Evolutionary conservation across 495 filamentous ascomycete species (phyloP).

Genomic region (Penicillium lividum): DNA sequence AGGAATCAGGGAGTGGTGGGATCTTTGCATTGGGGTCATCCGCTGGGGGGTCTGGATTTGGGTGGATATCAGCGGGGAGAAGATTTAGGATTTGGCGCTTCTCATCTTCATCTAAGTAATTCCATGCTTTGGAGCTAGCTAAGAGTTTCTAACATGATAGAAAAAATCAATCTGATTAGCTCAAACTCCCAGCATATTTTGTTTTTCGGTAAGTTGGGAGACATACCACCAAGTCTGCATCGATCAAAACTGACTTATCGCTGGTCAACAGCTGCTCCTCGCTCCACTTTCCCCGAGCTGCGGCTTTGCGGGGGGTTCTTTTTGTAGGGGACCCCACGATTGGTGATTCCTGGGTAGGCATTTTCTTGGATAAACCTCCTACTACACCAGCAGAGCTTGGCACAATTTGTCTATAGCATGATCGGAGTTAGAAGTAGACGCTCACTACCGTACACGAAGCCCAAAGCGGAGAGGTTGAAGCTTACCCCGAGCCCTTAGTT

Average conservation of each 20-base stretch:
- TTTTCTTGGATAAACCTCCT: constrained; percentile 17
- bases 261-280: constrained; percentile 58
- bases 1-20: constrained; percentile 42
- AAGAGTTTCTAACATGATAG: constrained; percentile 51
- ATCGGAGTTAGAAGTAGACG: constrained; percentile 10
- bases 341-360: constrained; percentile 24
- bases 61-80: constrained; percentile 54
- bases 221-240: constrained; percentile 59
- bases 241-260: constrained; percentile 53
- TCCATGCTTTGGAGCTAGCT: constrained; percentile 57
- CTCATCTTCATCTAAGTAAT: constrained; percentile 55
- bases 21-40: constrained; percentile 38
- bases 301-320: constrained; percentile 36
- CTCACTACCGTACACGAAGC: background rate
- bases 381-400: constrained; percentile 28
- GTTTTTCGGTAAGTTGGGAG: background rate
- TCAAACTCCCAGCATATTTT: background rate
- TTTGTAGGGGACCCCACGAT: constrained; percentile 30
- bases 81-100: constrained; percentile 54
- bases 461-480: constrained; percentile 15
- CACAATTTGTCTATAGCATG: constrained; percentile 21
- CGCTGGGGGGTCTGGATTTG: constrained; percentile 33
- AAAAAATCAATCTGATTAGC: constrained; percentile 6
- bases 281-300: constrained; percentile 39
- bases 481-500: constrained; percentile 22